Conservation (phyloP, 1,284 basidiomycete species). For the Trametes sp. region DNA sequence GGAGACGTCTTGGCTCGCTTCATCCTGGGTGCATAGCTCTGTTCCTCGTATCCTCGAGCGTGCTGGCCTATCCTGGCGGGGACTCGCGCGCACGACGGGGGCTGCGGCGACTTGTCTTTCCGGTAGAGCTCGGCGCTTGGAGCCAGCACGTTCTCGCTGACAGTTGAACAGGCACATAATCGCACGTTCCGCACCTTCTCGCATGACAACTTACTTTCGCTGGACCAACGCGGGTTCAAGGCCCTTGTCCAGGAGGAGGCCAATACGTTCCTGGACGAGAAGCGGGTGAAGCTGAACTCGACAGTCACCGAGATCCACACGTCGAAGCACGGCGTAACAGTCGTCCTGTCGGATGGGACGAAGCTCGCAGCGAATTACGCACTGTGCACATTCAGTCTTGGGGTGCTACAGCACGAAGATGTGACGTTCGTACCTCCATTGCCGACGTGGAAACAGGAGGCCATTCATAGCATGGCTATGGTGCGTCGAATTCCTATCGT, state of each 20-base stretch:
- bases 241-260: constrained; percentile 64
- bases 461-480: constrained; percentile 72
- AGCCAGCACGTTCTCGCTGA: constrained; percentile 11
- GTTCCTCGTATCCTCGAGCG: constrained; percentile 9
- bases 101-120: constrained; percentile 23
- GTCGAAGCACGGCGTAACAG: constrained; percentile 48
- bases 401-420: constrained; percentile 69
- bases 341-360: constrained; percentile 50
- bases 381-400: constrained; percentile 69
- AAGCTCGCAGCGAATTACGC: constrained; percentile 59
- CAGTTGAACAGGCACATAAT: constrained; percentile 57
- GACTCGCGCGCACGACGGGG: constrained; percentile 19
- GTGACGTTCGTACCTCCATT: constrained; percentile 62
- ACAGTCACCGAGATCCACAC: constrained; percentile 61
- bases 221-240: constrained; percentile 71
- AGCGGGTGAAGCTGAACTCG: constrained; percentile 58
- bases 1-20: constrained; percentile 62
- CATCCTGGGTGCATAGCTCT: constrained; percentile 54
- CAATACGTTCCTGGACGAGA: constrained; percentile 53
- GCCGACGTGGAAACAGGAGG: constrained; percentile 71
- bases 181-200: constrained; percentile 69
- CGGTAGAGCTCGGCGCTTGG: constrained; percentile 26
- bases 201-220: constrained; percentile 57
- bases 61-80: constrained; percentile 28
- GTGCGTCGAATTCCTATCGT: constrained; percentile 37